Base-by-base conservation (phyloP, 1,284 basidiomycete species). In the Pseudozyma sp. region DNA sequence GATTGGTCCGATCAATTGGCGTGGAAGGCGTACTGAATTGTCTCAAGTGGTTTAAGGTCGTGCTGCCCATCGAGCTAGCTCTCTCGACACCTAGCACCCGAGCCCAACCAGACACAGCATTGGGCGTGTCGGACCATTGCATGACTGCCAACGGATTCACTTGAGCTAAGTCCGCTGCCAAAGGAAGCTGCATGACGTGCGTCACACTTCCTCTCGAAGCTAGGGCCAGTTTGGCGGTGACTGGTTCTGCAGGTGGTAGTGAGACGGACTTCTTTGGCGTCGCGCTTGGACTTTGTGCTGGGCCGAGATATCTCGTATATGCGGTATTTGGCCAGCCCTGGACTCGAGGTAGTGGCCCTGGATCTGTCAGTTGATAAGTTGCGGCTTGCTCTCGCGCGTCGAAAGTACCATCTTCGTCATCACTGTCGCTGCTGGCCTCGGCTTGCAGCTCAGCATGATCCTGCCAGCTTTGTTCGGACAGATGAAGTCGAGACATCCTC, bases 121-220 rank as follows among this genome's bases (percentile, higher is more conserved):
- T 74, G 18, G 75, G 75, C 13, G 67, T 70, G 50, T 70, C 66
- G 12, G 65, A 70, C 75, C 75, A 77, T 55, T 77, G 71, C 53
- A 77, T 52, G 11, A 71, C 67, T 3, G 59, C 70, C 21, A 77
- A 45, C 18, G 75, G 75, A n/a, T 42, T 19, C 6, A 63, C 38
- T 13, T 54, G 51, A 7, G 63, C 64, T 39, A 74, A 18, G 44
- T 74, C 63, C 3, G 71, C 60, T 11, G 67, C 55, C 42, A 77
- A 35, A 9, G 75, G 75, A 14, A 71, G 63, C 31, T 59, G 67
- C 13, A 77, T 50, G 16, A 77, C 40, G 21, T 77, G 75, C 16
- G 75, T 77, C 34, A 77, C 40, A 31, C 57, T 53, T 14, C 71
- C 71, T 55, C 65, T 43, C 2, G 75, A 75, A 3, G 69, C 61